phyloP scores from a whole-genome alignment of 768 basidiomycete species.

The Hortiboletus flavorubellus region DNA sequence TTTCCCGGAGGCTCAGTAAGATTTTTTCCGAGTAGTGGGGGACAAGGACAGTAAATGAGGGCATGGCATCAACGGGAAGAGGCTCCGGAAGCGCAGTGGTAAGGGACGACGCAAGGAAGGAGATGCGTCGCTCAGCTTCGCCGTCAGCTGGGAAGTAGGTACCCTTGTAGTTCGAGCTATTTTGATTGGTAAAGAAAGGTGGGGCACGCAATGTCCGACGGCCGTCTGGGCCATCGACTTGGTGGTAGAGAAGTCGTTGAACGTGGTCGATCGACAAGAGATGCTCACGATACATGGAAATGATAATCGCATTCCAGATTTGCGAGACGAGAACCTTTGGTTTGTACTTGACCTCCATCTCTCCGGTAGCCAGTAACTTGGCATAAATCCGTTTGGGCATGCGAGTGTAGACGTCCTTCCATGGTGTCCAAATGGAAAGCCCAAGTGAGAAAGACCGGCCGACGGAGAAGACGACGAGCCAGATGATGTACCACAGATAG shows the following conservation, averaged over 20 bases:
- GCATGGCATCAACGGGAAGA: slow-evolving; percentile 96
- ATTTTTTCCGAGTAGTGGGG: slow-evolving; percentile 99
- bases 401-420: slow-evolving; percentile 95
- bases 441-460: slow-evolving; percentile 89
- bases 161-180: slow-evolving; percentile 60
- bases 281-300: slow-evolving; percentile 99
- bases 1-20: slow-evolving; percentile 91
- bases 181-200: slow-evolving; percentile 96
- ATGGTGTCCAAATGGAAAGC: slow-evolving; percentile 98
- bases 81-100: slow-evolving; percentile 95
- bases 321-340: slow-evolving; percentile 99
- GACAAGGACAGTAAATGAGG: slow-evolving; percentile 98
- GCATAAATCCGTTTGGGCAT: slow-evolving; percentile 98
- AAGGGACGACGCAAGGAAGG: slow-evolving; percentile 97
- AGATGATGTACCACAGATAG: slow-evolving; percentile 99
- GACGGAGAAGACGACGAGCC: slow-evolving; percentile 94
- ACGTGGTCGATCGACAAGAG: slow-evolving; percentile 97
- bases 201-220: slow-evolving; percentile 92
- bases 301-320: slow-evolving; percentile 99
- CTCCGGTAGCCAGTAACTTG: slow-evolving; percentile 90
- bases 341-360: slow-evolving; percentile 99
- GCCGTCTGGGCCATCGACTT: slow-evolving; percentile 87
- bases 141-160: slow-evolving; percentile 93
- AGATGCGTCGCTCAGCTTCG: slow-evolving; percentile 96
- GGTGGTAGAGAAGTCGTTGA: slow-evolving; percentile 95